phyloP scores from a whole-genome alignment of 208 protist genomes.

The Trypanosoma caninum region DNA sequence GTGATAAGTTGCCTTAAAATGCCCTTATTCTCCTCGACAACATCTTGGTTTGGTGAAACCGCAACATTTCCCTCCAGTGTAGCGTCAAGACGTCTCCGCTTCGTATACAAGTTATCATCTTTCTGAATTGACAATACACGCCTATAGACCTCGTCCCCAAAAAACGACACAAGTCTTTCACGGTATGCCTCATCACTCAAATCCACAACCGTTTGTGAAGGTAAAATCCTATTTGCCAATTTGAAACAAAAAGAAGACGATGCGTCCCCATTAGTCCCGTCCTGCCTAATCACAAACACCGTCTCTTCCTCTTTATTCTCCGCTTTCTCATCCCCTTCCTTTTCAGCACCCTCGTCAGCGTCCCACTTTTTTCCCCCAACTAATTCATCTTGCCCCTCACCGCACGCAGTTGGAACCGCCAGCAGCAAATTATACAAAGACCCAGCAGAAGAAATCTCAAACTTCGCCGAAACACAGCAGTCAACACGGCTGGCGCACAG shows the following conservation, averaged over 20 bases:
- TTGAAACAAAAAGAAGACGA: not conserved
- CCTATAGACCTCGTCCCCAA: slow-evolving; percentile 21
- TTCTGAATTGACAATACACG: slow-evolving; percentile 2
- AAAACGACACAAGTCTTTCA: slow-evolving; percentile 8
- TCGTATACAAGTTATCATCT: not conserved
- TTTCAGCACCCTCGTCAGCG: no score
- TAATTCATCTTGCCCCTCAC: not conserved
- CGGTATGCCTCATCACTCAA: slow-evolving; percentile 9
- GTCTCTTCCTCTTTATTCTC: not conserved
- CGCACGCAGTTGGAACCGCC: not conserved
- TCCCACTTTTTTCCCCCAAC: not conserved
- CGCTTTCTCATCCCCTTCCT: not conserved
- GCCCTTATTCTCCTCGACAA: slow-evolving; percentile 6
- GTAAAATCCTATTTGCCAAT: not conserved
- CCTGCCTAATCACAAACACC: not conserved
- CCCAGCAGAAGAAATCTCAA: slow-evolving; percentile 19
- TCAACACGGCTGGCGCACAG: slow-evolving; percentile 32
- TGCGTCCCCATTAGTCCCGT: not conserved
- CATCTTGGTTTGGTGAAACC: not conserved
- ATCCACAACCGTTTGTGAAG: not conserved
- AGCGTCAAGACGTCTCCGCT: not conserved
- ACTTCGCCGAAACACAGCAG: slow-evolving; percentile 29
- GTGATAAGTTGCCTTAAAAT: slow-evolving; percentile 34
- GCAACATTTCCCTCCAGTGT: not conserved
- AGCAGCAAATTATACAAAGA: slow-evolving; percentile 13